Percentiles rank a stretch among this genome's conserved stretches.
Conservation (phyloP, 306 rosid genomes). For the Acacia crassicarpa region DNA sequence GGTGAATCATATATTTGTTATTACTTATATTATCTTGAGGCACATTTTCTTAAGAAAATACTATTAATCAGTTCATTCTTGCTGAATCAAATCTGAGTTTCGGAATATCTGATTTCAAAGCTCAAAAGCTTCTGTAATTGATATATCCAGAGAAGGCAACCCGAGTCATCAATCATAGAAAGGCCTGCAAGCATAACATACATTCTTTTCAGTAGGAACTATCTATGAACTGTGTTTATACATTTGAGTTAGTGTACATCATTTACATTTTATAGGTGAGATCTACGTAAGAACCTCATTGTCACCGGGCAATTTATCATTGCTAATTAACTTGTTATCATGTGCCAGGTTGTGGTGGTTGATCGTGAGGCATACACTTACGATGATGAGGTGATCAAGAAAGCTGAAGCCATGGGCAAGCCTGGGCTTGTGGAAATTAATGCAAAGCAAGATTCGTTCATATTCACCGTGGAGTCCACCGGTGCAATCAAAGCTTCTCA, state of each 20-base stretch:
- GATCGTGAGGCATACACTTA: constrained; percentile 89
- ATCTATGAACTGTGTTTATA: not conserved
- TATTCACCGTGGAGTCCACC: constrained; percentile 90
- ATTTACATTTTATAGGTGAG: not conserved
- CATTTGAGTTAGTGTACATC: not conserved
- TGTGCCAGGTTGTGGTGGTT: constrained; percentile 60
- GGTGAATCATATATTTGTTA: not conserved
- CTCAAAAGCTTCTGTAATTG: not conserved
- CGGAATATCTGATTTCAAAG: not conserved
- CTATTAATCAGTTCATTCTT: not conserved
- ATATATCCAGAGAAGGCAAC: not conserved
- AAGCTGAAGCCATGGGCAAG: constrained; percentile 96
- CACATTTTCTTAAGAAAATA: constrained; percentile 11
- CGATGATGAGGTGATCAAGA: constrained; percentile 93
- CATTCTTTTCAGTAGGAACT: not conserved
- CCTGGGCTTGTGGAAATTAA: constrained; percentile 84
- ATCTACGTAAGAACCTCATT: not conserved
- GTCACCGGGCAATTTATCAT: not conserved
- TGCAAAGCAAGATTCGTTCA: constrained; percentile 87
- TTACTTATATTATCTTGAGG: not conserved
- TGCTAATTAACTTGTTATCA: not conserved
- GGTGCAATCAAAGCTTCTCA: constrained; percentile 93
- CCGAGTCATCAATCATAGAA: not conserved
- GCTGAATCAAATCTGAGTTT: constrained; percentile 8
- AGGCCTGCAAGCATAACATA: not conserved